Evolutionary conservation across 83 land plant genomes (phyloP).

Genomic region (Larix sibirica): DNA sequence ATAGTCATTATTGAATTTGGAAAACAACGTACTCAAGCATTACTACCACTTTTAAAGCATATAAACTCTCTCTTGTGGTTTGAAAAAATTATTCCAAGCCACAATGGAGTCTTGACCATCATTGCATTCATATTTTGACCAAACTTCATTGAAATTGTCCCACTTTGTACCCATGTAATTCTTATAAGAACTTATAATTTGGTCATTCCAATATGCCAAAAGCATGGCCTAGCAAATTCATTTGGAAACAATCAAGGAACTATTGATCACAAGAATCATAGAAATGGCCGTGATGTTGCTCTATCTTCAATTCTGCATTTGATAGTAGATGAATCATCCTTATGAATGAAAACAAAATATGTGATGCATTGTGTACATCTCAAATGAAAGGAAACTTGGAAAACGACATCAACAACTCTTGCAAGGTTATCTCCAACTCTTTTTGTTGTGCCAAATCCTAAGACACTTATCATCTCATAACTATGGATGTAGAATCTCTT

Average conservation of each 20-base stretch:
- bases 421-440: constrained; percentile 62
- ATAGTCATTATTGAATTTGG: constrained; percentile 91
- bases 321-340: constrained; percentile 54
- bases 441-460: constrained; percentile 50
- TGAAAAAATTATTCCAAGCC: constrained; percentile 95
- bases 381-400: constrained; percentile 24
- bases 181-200: constrained; percentile 36
- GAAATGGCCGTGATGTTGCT: constrained; percentile 56
- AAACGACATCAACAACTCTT: constrained; percentile 22
- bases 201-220: constrained; percentile 33
- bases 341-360: constrained; percentile 55
- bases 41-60: constrained; percentile 81
- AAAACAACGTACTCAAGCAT: constrained; percentile 64
- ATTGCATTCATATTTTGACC: constrained; percentile 83
- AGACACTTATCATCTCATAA: background rate
- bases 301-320: constrained; percentile 48
- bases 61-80: constrained; percentile 85
- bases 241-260: constrained; percentile 55
- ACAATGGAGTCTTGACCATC: constrained; percentile 77
- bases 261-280: constrained; percentile 57
- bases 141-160: constrained; percentile 65
- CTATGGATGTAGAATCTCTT: background rate
- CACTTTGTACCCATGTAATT: constrained; percentile 51
- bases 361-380: constrained; percentile 33
- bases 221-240: constrained; percentile 60